phyloP scores from a whole-genome alignment of 2,329 filamentous ascomycete genomes.

The Colletotrichum coccodes region DNA sequence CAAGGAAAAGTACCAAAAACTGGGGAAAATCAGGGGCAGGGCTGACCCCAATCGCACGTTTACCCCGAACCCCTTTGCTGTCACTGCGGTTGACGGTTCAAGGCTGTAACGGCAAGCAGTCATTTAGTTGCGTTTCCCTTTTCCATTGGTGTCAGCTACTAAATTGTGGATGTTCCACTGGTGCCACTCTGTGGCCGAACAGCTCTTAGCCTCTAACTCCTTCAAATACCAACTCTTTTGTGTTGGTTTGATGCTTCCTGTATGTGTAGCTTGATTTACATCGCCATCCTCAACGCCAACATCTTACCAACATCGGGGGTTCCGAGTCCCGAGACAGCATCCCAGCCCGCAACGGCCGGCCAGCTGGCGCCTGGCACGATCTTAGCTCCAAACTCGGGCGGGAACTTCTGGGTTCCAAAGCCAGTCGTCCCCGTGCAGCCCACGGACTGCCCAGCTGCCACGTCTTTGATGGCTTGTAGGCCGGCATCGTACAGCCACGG shows the following conservation, averaged over 20 bases:
- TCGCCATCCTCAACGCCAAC: slow-evolving; percentile 17
- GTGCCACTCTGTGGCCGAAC: too few relatives aligned
- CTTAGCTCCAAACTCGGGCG: slow-evolving; percentile 39
- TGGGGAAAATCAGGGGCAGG: slow-evolving; percentile 40
- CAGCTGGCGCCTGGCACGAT: slow-evolving; percentile 40
- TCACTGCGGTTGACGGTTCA: not conserved
- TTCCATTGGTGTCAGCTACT: too few relatives aligned
- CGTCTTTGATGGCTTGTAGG: slow-evolving; percentile 46
- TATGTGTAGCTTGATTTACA: not conserved
- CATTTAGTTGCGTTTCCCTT: too few relatives aligned
- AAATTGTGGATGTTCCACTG: too few relatives aligned
- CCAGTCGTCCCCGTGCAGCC: slow-evolving; percentile 44
- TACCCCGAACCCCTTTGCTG: slow-evolving; percentile 46
- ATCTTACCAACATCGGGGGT: slow-evolving; percentile 55
- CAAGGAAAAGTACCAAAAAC: slow-evolving; percentile 44
- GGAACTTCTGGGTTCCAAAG: slow-evolving; percentile 7
- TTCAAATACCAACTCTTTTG: too few relatives aligned
- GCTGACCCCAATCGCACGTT: slow-evolving; percentile 49
- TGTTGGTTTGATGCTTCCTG: too few relatives aligned
- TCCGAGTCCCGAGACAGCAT: slow-evolving; percentile 53
- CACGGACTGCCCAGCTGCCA: slow-evolving; percentile 43
- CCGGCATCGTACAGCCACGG: slow-evolving; percentile 64
- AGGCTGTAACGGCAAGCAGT: too few relatives aligned
- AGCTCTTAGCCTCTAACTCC: too few relatives aligned
- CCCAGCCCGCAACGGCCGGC: slow-evolving; percentile 45